A percentile compares a stretch with the other conserved stretches of the same genome.
These are phyloP conservation scores for Fusarium albidum DNA, from an alignment of 2,329 filamentous ascomycete genomes.

Conservation along the genomic window DNA sequence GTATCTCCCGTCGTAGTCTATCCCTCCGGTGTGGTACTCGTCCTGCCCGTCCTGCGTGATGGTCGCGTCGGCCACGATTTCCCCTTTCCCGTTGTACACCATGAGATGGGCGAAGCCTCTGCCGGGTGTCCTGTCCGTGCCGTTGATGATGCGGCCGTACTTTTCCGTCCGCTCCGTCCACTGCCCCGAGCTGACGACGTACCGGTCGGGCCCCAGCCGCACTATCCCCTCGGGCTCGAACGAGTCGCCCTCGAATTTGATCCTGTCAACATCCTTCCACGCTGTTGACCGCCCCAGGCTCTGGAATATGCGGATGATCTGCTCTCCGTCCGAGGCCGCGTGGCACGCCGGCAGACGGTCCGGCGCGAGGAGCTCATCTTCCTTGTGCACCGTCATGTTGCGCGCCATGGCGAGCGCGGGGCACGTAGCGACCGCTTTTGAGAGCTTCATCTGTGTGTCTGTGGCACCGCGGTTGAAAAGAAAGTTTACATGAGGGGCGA, in stretches of 20 bases:
- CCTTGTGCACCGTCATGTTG: slow-evolving; percentile 47
- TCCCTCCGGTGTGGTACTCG: slow-evolving; percentile 57
- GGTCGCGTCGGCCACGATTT: slow-evolving; percentile 53
- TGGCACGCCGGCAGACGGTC: slow-evolving; percentile 47
- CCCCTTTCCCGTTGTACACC: slow-evolving; percentile 53
- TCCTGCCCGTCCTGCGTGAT: slow-evolving; percentile 48
- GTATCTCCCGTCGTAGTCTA: slow-evolving; percentile 57
- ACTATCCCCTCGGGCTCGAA: slow-evolving; percentile 60
- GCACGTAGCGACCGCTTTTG: slow-evolving; percentile 30
- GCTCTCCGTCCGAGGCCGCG: slow-evolving; percentile 44
- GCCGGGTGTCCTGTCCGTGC: slow-evolving; percentile 57
- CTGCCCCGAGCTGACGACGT: slow-evolving; percentile 54
- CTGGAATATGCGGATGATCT: slow-evolving; percentile 49
- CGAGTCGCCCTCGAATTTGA: slow-evolving; percentile 54
- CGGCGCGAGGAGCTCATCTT: slow-evolving; percentile 43
- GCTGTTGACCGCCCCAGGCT: slow-evolving; percentile 48
- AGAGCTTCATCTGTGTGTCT: slow-evolving; percentile 28
- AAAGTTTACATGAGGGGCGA: slow-evolving; percentile 23
- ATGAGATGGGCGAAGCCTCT: slow-evolving; percentile 55
- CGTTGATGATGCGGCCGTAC: slow-evolving; percentile 56
- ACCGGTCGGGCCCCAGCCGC: slow-evolving; percentile 51
- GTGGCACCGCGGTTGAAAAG: slow-evolving; percentile 9
- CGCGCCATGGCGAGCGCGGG: slow-evolving; percentile 28
- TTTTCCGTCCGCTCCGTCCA: slow-evolving; percentile 51
- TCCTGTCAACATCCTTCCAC: slow-evolving; percentile 52